Conservation (phyloP, 83 land plant species). For the Diphasiastrum complanatum region DNA sequence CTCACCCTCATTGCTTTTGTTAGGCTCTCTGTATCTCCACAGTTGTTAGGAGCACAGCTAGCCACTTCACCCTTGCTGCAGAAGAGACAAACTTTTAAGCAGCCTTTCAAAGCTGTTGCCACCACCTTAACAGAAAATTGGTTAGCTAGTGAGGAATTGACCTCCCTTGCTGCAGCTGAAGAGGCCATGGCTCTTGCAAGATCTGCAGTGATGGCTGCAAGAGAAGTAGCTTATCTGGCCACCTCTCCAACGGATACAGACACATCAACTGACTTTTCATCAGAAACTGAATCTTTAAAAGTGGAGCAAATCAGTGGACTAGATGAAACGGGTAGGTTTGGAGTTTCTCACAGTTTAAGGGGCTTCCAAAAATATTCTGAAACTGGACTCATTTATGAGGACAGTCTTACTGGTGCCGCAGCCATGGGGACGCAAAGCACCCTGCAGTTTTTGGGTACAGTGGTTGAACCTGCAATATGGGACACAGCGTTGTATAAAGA, state of each 20-base stretch:
- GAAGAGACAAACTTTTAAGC: too few relatives aligned
- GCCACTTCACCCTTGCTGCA: too few relatives aligned
- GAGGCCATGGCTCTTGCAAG: constrained; percentile 1
- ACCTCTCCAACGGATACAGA: too few relatives aligned
- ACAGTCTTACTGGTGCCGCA: background rate
- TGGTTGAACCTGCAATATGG: too few relatives aligned
- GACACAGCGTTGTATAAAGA: too few relatives aligned
- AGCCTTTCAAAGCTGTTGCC: too few relatives aligned
- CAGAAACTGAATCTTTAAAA: background rate
- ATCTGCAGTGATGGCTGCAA: background rate
- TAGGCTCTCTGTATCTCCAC: too few relatives aligned
- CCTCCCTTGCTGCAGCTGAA: background rate
- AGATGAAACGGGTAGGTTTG: background rate
- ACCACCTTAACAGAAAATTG: background rate
- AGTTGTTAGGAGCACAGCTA: too few relatives aligned
- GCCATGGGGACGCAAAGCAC: too few relatives aligned
- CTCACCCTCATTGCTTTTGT: too few relatives aligned
- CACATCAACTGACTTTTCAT: too few relatives aligned
- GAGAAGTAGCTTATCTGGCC: background rate
- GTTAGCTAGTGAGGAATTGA: background rate
- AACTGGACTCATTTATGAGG: background rate
- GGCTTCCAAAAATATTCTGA: background rate
- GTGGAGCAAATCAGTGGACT: background rate
- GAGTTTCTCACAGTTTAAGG: background rate
- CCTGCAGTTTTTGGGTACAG: too few relatives aligned